These are phyloP conservation scores for Ustilago shanxiensis DNA, from an alignment of 1,284 basidiomycete species.

Conservation along the genomic window DNA sequence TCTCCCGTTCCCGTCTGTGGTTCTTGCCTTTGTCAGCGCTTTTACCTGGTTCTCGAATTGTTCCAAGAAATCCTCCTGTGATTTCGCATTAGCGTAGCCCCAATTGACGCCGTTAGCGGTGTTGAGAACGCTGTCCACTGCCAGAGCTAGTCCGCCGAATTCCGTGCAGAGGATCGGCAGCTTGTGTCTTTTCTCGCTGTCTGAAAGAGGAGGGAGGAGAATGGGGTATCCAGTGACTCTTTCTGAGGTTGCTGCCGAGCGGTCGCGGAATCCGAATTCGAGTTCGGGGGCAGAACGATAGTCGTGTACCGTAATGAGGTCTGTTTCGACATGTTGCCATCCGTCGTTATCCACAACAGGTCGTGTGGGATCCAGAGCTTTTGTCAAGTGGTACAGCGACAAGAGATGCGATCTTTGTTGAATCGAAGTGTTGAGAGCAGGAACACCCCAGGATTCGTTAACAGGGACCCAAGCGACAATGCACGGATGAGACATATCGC, in stretches of 20 bases:
- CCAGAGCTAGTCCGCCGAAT: conserved; percentile 49
- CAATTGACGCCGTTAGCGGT: conserved; percentile 31
- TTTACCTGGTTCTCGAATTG: conserved; percentile 36
- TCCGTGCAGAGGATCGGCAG: conserved; percentile 52
- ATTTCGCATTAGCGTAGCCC: conserved; percentile 46
- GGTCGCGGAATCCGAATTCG: conserved; percentile 9
- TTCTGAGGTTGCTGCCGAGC: conserved; percentile 12
- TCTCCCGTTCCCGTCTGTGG: conserved; percentile 1
- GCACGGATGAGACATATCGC: conserved; percentile 53
- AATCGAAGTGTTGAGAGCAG: conserved; percentile 28
- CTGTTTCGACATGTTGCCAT: conserved; percentile 53
- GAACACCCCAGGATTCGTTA: conserved; percentile 55
- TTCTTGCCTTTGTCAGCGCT: conserved; percentile 13
- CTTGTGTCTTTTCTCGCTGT: conserved; percentile 14
- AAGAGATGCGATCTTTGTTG: conserved; percentile 42
- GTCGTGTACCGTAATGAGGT: conserved; percentile 52
- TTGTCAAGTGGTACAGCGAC: conserved; percentile 49
- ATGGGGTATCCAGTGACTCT: conserved; percentile 31
- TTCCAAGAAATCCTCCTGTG: conserved; percentile 26
- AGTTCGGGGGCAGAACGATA: conserved; percentile 30
- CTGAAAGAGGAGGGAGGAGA: conserved; percentile 16
- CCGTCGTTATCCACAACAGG: conserved; percentile 54
- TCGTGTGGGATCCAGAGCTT: conserved; percentile 47
- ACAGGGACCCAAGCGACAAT: conserved; percentile 56
- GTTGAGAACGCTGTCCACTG: conserved; percentile 11